Percentiles rank a stretch among this genome's conserved stretches.
phyloP scores from a whole-genome alignment of 345 rosid species.

The Pelargonium nanum region DNA sequence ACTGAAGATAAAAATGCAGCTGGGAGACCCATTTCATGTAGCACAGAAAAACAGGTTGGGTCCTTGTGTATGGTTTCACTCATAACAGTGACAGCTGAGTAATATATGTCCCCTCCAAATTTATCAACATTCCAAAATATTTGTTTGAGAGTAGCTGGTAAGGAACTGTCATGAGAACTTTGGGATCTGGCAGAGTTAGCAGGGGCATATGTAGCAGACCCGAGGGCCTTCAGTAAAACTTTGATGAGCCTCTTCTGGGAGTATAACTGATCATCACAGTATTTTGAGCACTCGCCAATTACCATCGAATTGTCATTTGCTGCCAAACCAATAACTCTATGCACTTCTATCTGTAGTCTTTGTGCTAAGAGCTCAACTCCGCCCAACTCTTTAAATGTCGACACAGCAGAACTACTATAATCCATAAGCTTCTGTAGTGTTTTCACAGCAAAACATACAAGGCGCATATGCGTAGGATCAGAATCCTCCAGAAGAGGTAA shows the following conservation, averaged over 20 bases:
- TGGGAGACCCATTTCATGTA: conserved; percentile 85
- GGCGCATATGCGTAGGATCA: conserved; percentile 74
- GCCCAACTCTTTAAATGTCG: conserved; percentile 73
- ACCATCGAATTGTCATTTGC: conserved; percentile 48
- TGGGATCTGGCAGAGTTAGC: conserved; percentile 55
- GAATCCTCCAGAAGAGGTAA: conserved; percentile 84
- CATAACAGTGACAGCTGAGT: conserved; percentile 96
- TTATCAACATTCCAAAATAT: conserved; percentile 63
- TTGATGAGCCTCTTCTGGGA: conserved; percentile 86
- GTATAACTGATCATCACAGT: conserved; percentile 44
- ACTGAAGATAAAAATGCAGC: conserved; percentile 88
- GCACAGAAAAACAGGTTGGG: conserved; percentile 69
- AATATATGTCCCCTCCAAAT: conserved; percentile 88
- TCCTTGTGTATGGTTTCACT: conserved; percentile 95
- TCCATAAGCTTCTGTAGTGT: conserved; percentile 92
- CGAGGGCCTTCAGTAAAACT: conserved; percentile 88
- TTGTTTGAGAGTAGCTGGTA: conserved; percentile 66
- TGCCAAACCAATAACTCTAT: conserved; percentile 49
- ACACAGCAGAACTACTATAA: conserved; percentile 83
- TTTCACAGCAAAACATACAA: conserved; percentile 87
- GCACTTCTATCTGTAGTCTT: conserved; percentile 77
- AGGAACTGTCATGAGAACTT: conserved; percentile 58
- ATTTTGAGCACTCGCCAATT: conserved; percentile 46
- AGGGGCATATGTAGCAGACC: conserved; percentile 84
- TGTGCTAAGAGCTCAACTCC: conserved; percentile 91